Conservation (phyloP, 208 protist species). For the Crithidia expoeki region DNA sequence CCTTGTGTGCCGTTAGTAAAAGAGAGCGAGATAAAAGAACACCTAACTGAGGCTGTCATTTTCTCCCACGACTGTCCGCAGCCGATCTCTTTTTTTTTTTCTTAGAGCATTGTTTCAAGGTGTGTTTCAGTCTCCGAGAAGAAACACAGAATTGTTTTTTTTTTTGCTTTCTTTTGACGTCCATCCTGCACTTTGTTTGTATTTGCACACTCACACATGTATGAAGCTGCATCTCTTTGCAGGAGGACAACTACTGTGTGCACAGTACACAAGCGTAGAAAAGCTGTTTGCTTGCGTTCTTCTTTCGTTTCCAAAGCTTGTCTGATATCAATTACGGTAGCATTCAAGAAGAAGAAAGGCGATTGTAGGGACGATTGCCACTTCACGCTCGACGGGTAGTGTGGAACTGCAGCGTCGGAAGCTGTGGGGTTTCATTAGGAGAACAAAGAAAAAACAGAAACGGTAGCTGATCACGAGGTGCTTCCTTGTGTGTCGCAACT, state of each 20-base stretch:
- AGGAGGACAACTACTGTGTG: too few species aligned
- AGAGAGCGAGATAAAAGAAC: constrained; percentile 5
- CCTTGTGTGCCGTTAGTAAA: constrained; percentile 2
- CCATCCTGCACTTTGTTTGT: constrained; percentile 2
- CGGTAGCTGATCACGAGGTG: too few species aligned
- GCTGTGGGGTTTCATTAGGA: too few species aligned
- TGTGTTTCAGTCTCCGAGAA: too few species aligned
- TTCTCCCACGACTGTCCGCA: neutral
- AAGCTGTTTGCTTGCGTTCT: neutral
- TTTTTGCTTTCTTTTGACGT: constrained; percentile 23
- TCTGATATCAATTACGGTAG: constrained; percentile 10
- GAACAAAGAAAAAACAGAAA: too few species aligned
- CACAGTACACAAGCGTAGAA: too few species aligned
- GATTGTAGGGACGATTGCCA: neutral
- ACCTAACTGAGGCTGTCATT: neutral
- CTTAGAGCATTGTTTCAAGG: neutral
- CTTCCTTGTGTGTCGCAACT: too few species aligned
- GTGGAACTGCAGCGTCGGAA: too few species aligned
- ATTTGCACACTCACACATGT: neutral
- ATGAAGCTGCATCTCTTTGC: neutral
- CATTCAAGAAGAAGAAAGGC: constrained; percentile 24
- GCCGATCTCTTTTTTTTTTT: constrained; percentile 7
- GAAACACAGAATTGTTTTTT: constrained; percentile 17
- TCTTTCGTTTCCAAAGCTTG: constrained; percentile 11
- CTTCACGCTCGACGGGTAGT: neutral